phyloP scores from a whole-genome alignment of 345 rosid species.

The Anastatica hierochuntica region DNA sequence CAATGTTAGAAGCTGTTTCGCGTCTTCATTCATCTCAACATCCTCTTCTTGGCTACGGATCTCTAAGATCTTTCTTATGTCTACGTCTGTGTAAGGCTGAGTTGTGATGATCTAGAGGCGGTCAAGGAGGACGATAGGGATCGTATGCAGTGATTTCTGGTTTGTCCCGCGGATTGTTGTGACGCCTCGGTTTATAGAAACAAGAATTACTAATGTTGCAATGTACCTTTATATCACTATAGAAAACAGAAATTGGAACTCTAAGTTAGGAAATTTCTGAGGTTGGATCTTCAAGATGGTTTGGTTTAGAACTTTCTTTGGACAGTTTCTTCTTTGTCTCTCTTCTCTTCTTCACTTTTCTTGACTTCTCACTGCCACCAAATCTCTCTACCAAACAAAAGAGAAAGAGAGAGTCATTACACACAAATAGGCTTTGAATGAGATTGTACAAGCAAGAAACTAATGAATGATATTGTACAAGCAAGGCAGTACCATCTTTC shows the following conservation, averaged over 20 bases:
- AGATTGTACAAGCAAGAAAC: neutral
- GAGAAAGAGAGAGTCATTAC: neutral
- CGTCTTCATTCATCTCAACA: slow-evolving; percentile 66
- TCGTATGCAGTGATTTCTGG: slow-evolving; percentile 76
- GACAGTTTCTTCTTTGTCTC: slow-evolving; percentile 46
- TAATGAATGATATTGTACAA: neutral
- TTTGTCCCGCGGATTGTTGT: slow-evolving; percentile 72
- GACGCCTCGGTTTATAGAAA: too few species aligned
- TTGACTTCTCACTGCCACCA: slow-evolving; percentile 19
- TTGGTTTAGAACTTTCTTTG: slow-evolving; percentile 26
- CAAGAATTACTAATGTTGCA: neutral
- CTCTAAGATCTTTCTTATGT: slow-evolving; percentile 56
- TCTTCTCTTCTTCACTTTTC: slow-evolving; percentile 45
- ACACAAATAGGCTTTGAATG: too few species aligned
- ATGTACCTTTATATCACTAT: slow-evolving; percentile 3
- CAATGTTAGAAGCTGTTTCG: slow-evolving; percentile 51
- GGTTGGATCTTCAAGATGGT: too few species aligned
- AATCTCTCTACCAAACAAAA: slow-evolving; percentile 18
- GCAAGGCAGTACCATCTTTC: slow-evolving; percentile 10
- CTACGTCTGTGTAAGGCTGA: slow-evolving; percentile 61
- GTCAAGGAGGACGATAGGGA: slow-evolving; percentile 78
- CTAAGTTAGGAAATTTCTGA: neutral
- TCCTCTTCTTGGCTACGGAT: slow-evolving; percentile 83
- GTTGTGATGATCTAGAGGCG: slow-evolving; percentile 74
- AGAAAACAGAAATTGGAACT: neutral